Percentiles rank a stretch among this genome's conserved stretches.
Conservation (phyloP, 495 filamentous ascomycete species). For the Lepraria neglecta region DNA sequence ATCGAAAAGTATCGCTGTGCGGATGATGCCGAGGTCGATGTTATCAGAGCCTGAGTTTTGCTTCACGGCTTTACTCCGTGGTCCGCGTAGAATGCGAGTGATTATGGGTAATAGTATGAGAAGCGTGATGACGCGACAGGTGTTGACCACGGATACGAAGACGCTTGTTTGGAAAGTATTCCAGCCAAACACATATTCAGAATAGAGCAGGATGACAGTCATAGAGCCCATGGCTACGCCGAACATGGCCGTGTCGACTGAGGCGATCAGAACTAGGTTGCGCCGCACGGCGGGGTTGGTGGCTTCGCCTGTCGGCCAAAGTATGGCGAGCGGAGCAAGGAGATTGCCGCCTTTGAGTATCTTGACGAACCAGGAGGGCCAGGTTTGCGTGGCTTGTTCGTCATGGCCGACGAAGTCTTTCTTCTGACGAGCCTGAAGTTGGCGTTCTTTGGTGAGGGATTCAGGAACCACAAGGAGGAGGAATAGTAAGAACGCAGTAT, state of each 20-base stretch:
- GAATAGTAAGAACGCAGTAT: conserved; percentile 62
- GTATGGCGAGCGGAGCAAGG: conserved; percentile 67
- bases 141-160: conserved; percentile 72
- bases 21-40: conserved; percentile 71
- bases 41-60: conserved; percentile 65
- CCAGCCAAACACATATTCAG: conserved; percentile 75
- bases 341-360: conserved; percentile 51
- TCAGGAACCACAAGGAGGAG: conserved; percentile 70
- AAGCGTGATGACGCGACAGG: conserved; percentile 64
- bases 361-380: conserved; percentile 24
- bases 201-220: conserved; percentile 72
- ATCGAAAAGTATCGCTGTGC: conserved; percentile 71
- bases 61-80: conserved; percentile 31
- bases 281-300: conserved; percentile 56
- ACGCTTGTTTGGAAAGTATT: conserved; percentile 64
- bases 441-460: conserved; percentile 64
- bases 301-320: conserved; percentile 64
- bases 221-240: conserved; percentile 75
- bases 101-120: conserved; percentile 66
- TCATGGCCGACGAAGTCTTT: conserved; percentile 34
- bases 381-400: conserved; percentile 15
- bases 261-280: conserved; percentile 73
- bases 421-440: conserved; percentile 61
- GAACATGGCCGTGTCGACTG: conserved; percentile 72
- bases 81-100: conserved; percentile 60